Percentiles rank a stretch among this genome's conserved stretches.
Conservation (phyloP, 2,329 filamentous ascomycete genomes). For the Arthroderma uncinatum region DNA sequence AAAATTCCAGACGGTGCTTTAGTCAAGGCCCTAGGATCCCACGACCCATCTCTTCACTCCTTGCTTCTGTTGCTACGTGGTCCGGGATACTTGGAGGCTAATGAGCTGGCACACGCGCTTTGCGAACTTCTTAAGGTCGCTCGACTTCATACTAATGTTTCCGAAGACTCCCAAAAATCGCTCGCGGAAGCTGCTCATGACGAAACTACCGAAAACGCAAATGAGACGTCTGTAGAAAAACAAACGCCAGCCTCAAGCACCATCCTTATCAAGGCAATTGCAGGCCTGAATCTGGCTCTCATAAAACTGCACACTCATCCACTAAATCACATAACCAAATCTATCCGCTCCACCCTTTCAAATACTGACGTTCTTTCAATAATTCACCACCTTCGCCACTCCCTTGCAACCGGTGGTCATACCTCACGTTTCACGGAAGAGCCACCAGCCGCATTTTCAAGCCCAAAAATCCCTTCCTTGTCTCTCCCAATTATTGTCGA, state of each 20-base stretch:
- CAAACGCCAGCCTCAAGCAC: conserved; percentile 4
- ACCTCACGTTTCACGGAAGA: conserved; percentile 34
- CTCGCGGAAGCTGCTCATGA: conserved; percentile 22
- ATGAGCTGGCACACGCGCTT: conserved; percentile 32
- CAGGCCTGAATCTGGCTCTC: conserved; percentile 29
- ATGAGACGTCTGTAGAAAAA: neutral
- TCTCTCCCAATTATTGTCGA: conserved; percentile 31
- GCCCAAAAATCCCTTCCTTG: conserved; percentile 29
- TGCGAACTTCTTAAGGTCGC: conserved; percentile 32
- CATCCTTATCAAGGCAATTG: conserved; percentile 28
- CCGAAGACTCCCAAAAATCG: conserved; percentile 26
- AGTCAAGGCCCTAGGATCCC: conserved; percentile 29
- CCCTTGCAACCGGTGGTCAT: conserved; percentile 33
- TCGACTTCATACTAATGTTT: conserved; percentile 23
- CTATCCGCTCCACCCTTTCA: conserved; percentile 30
- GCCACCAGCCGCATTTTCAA: conserved; percentile 27
- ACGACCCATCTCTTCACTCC: conserved; percentile 30
- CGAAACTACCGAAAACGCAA: neutral
- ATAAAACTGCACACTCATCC: conserved; percentile 29
- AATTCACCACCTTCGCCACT: conserved; percentile 34
- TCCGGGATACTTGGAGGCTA: conserved; percentile 25
- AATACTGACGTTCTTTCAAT: conserved; percentile 31
- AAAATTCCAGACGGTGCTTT: conserved; percentile 31
- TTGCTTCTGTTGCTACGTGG: conserved; percentile 29
- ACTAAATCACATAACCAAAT: conserved; percentile 21